Percentiles rank a stretch among this genome's conserved stretches.
Evolutionary conservation across 108 stramenopile species (phyloP).

Genomic region (Nannochloropsis oceanica): DNA sequence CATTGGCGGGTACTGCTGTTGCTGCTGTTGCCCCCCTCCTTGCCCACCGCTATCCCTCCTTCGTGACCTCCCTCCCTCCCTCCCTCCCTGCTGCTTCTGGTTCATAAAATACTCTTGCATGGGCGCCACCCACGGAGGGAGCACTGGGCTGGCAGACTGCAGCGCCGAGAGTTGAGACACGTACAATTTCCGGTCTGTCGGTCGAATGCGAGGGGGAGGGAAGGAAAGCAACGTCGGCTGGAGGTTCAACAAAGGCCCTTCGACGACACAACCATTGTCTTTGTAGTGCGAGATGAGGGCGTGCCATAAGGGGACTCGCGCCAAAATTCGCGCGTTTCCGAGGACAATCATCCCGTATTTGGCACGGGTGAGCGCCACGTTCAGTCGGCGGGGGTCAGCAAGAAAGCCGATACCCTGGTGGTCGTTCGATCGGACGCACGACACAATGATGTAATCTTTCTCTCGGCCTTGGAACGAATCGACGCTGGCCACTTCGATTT

Average conservation of each 20-base stretch:
- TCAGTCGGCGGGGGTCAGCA: slow-evolving; percentile 91
- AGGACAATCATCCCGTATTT: slow-evolving; percentile 76
- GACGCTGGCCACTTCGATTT: slow-evolving; percentile 89
- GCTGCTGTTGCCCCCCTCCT: background rate
- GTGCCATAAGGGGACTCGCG: slow-evolving; percentile 88
- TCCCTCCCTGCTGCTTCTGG: background rate
- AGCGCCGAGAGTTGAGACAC: slow-evolving; percentile 7
- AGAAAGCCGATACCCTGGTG: slow-evolving; percentile 94
- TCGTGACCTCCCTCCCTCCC: background rate
- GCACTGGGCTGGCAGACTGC: background rate
- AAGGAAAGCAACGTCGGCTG: slow-evolving; percentile 81
- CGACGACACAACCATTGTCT: slow-evolving; percentile 67
- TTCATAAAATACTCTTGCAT: background rate
- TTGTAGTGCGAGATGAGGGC: slow-evolving; percentile 81
- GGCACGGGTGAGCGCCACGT: slow-evolving; percentile 94
- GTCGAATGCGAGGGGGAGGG: slow-evolving; percentile 54
- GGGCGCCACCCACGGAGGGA: background rate
- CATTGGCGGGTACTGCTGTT: slow-evolving; percentile 1
- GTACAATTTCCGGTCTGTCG: slow-evolving; percentile 12
- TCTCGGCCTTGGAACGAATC: slow-evolving; percentile 98
- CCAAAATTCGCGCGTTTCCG: slow-evolving; percentile 88
- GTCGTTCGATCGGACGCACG: slow-evolving; percentile 95
- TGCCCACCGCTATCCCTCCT: slow-evolving; percentile 1
- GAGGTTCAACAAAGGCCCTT: slow-evolving; percentile 68
- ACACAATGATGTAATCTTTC: slow-evolving; percentile 90